phyloP scores from a whole-genome alignment of 1,139 yeast genomes.

The Suhomyces atakaporum region DNA sequence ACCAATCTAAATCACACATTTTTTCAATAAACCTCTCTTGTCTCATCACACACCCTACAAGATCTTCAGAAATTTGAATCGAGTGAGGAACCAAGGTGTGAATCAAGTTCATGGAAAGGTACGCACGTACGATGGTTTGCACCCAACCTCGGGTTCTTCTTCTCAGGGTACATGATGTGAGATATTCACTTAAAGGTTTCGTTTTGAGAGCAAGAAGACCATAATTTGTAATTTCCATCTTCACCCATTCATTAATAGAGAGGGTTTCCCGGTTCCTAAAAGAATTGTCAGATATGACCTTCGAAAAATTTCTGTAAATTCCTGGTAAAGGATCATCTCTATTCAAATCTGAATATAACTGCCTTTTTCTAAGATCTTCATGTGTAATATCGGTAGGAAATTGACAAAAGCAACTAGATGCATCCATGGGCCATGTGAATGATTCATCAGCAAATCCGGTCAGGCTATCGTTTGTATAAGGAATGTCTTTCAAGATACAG shows the following conservation, averaged over 20 bases:
- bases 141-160: slow-evolving; percentile 3
- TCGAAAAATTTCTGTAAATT: slow-evolving; percentile 15
- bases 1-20: slow-evolving; percentile 34
- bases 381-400: slow-evolving; percentile 17
- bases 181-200: background rate
- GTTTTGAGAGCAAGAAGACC: background rate
- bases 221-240: background rate
- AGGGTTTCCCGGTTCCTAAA: slow-evolving; percentile 7
- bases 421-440: slow-evolving; percentile 12
- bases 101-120: slow-evolving; percentile 22
- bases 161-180: background rate
- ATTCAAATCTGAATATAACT: slow-evolving; percentile 24
- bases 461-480: slow-evolving; percentile 17
- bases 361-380: slow-evolving; percentile 23
- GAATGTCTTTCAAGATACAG: slow-evolving; percentile 13
- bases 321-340: slow-evolving; percentile 16
- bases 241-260: slow-evolving; percentile 8
- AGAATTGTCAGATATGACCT: slow-evolving; percentile 8
- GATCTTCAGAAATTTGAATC: slow-evolving; percentile 27
- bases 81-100: slow-evolving; percentile 20
- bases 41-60: slow-evolving; percentile 33
- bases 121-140: slow-evolving; percentile 16
- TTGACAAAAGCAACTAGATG: slow-evolving; percentile 11
- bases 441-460: slow-evolving; percentile 27
- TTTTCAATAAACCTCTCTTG: slow-evolving; percentile 35